Base-by-base conservation (phyloP, 495 filamentous ascomycete genomes). In the Penicillium coffeae region DNA sequence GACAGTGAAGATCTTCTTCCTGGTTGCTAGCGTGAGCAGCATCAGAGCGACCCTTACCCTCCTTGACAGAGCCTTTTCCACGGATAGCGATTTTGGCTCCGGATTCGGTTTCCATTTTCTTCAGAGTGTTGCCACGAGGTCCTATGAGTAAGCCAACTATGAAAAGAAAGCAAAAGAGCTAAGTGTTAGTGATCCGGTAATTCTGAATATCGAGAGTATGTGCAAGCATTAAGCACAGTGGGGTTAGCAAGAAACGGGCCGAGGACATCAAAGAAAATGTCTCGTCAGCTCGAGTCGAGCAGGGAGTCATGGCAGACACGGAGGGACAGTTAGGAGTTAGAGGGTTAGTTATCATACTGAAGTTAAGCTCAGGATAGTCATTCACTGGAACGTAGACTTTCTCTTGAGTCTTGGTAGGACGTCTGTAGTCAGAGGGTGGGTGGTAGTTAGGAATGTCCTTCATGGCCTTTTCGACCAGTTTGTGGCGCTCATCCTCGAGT, bases 341-440 rank as follows among this genome's bases (percentile, higher is more conserved):
- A 90, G 88, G 90, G 90, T 95, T 95, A 94, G 90, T 85, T 87
- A 91, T 92, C 91, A 88, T 96, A 98, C 93, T 97, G 89, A 97
- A 99, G 88, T 99, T 99, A 88, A 99, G 96, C 74, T 97, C 94
- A 79, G 94, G 94, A 75, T 99, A 99, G 73, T 99, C 94, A 84
- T 97, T 97, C 76, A 98, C 93, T 62, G 93, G 93, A 65, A 98
- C 93, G 69, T 98, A 98, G 84, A 98, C 92, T 81, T 97, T 98
- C 83, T 98, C 93, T 72, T 96, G 90, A 62, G 93, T 96, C 87
- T 97, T 98, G 62, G 90, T 95, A 32, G 93, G 93, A 46, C 93
- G 89, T 65, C 93, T 88, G 68, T 97, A 97, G 69, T 98, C 93
- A 74, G 89, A 85, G 34, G 93, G 93, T 59, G 93, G 91, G 67